A percentile compares a stretch with the other conserved stretches of the same genome.
Evolutionary conservation across 129 eudicot species (phyloP).

Genomic region (Flaveria brownii): DNA sequence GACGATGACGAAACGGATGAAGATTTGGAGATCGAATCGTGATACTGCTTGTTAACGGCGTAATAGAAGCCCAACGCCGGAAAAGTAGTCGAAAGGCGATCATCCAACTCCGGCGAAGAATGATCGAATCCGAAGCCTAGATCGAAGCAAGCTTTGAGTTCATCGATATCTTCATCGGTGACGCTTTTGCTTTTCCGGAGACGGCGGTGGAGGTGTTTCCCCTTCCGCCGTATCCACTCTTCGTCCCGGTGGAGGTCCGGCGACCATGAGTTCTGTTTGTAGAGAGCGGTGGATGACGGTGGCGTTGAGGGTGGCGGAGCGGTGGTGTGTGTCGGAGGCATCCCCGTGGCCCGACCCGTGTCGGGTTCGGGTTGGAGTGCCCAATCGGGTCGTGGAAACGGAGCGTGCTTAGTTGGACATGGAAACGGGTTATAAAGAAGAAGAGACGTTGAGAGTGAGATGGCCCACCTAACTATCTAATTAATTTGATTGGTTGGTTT

Average conservation of each 20-base stretch:
- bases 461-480: slow-evolving; percentile 13
- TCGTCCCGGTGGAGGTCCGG: slow-evolving; percentile 73
- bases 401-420: slow-evolving; percentile 20
- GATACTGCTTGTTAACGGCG: slow-evolving; percentile 62
- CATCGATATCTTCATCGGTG: slow-evolving; percentile 79
- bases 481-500: slow-evolving; percentile 9
- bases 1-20: slow-evolving; percentile 43
- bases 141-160: slow-evolving; percentile 79
- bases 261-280: slow-evolving; percentile 80
- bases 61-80: slow-evolving; percentile 78
- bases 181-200: slow-evolving; percentile 62
- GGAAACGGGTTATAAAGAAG: slow-evolving; percentile 30
- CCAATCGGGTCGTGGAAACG: slow-evolving; percentile 39
- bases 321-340: slow-evolving; percentile 33
- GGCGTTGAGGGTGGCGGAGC: slow-evolving; percentile 22
- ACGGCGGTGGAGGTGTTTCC: slow-evolving; percentile 37
- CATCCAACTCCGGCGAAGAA: slow-evolving; percentile 63
- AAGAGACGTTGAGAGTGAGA: slow-evolving; percentile 13
- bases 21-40: slow-evolving; percentile 44
- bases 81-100: slow-evolving; percentile 64
- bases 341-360: slow-evolving; percentile 48
- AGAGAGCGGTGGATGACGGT: slow-evolving; percentile 33
- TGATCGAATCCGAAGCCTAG: slow-evolving; percentile 75
- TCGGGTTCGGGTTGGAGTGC: slow-evolving; percentile 51
- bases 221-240: slow-evolving; percentile 70